These are phyloP conservation scores for Hirschfeldia incana DNA, from an alignment of 345 rosid species.

Conservation along the genomic window DNA sequence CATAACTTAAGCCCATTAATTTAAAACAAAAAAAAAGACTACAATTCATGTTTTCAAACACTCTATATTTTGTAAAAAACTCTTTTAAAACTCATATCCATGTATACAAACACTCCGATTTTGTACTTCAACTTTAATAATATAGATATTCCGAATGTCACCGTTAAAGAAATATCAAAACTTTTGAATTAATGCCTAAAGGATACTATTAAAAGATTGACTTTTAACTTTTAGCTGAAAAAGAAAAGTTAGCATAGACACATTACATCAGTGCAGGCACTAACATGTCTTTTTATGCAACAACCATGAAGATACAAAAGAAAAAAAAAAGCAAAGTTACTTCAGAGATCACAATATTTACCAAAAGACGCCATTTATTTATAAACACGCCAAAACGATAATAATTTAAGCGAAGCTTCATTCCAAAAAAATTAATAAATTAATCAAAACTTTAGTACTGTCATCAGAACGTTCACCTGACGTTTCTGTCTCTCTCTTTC, in stretches of 20 bases:
- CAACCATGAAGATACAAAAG: background rate
- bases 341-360: background rate
- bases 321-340: background rate
- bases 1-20: too few relatives aligned
- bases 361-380: background rate
- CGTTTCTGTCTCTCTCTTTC: slow-evolving; percentile 27
- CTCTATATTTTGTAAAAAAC: too few relatives aligned
- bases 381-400: background rate
- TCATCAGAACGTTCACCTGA: slow-evolving; percentile 39
- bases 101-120: too few relatives aligned
- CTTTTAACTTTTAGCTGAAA: background rate
- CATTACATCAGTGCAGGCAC: slow-evolving; percentile 25
- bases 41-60: too few relatives aligned
- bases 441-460: slow-evolving; percentile 31
- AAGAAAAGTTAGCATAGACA: background rate
- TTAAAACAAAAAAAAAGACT: too few relatives aligned
- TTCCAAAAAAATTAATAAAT: background rate
- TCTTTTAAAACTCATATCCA: too few relatives aligned
- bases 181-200: too few relatives aligned
- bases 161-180: too few relatives aligned
- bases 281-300: background rate
- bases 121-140: too few relatives aligned
- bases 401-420: slow-evolving; percentile 1
- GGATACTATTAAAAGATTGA: background rate
- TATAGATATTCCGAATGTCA: too few relatives aligned